These are phyloP conservation scores for Eimeria falciformis DNA, from an alignment of 169 alveolate genomes.

Conservation along the genomic window DNA sequence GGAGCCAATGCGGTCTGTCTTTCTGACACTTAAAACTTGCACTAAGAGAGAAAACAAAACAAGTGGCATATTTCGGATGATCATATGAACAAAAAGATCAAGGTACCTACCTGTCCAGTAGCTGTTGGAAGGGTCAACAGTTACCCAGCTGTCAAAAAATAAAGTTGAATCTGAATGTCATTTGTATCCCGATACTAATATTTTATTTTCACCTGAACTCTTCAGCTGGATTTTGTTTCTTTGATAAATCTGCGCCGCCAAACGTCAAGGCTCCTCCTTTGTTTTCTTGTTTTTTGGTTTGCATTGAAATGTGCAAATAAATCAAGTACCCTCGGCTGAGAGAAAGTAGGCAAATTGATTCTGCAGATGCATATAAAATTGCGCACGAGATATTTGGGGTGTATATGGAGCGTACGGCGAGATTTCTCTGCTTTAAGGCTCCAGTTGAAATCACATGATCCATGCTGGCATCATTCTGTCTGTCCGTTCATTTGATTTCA, in stretches of 20 bases:
- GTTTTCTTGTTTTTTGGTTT: background rate
- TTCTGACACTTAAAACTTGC: constrained; percentile 47
- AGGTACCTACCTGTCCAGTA: constrained; percentile 80
- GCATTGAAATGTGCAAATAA: background rate
- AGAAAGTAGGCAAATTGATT: constrained; percentile 76
- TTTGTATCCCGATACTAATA: background rate
- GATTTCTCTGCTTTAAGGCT: constrained; percentile 51
- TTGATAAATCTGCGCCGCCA: constrained; percentile 77
- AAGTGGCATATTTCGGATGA: background rate
- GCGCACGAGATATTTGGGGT: background rate
- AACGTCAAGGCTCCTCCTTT: constrained; percentile 77
- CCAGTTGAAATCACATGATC: constrained; percentile 67
- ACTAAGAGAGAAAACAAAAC: background rate
- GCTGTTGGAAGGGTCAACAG: constrained; percentile 79
- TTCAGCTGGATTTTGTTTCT: constrained; percentile 69
- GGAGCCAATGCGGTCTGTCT: constrained; percentile 10
- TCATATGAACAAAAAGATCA: no score
- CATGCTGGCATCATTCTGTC: background rate
- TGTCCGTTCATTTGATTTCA: background rate
- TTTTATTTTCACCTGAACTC: constrained; percentile 67
- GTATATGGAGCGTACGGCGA: constrained; percentile 50
- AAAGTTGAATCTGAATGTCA: background rate
- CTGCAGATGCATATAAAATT: background rate
- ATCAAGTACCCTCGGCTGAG: constrained; percentile 61
- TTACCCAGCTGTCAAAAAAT: constrained; percentile 66